Percentiles rank a stretch among this genome's conserved stretches.
phyloP scores from a whole-genome alignment of 768 basidiomycete species.

The Dendrothele bispora region DNA sequence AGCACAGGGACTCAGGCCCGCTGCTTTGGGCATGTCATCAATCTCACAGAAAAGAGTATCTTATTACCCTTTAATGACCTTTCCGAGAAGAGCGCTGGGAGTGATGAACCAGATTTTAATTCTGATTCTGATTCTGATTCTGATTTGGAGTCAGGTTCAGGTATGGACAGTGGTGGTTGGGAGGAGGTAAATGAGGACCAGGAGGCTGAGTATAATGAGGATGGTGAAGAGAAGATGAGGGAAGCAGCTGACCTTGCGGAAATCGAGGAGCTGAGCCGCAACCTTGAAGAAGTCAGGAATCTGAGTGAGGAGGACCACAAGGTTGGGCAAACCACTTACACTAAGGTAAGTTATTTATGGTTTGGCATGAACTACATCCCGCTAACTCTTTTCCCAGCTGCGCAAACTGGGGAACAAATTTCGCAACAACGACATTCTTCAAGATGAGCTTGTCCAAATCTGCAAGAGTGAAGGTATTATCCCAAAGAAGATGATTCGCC shows the following conservation, averaged over 20 bases:
- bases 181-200: too few relatives aligned
- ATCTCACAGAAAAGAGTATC: background rate
- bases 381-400: background rate
- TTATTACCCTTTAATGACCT: background rate
- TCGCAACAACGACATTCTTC: background rate
- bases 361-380: too few relatives aligned
- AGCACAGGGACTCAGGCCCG: background rate
- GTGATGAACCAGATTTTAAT: background rate
- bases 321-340: too few relatives aligned
- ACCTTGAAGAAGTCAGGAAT: background rate
- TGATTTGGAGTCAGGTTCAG: background rate
- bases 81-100: background rate
- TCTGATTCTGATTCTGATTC: background rate
- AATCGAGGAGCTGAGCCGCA: background rate
- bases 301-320: background rate
- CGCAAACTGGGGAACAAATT: background rate
- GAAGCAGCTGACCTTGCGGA: too few relatives aligned
- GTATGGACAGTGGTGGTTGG: too few relatives aligned
- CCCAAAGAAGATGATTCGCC: slow-evolving; percentile 16
- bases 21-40: background rate
- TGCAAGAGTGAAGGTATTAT: background rate
- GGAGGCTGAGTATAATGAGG: too few relatives aligned
- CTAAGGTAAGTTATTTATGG: too few relatives aligned
- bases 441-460: background rate
- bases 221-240: too few relatives aligned